These are phyloP conservation scores for Serendipita indica DNA, from an alignment of 768 basidiomycete genomes.

Conservation along the genomic window DNA sequence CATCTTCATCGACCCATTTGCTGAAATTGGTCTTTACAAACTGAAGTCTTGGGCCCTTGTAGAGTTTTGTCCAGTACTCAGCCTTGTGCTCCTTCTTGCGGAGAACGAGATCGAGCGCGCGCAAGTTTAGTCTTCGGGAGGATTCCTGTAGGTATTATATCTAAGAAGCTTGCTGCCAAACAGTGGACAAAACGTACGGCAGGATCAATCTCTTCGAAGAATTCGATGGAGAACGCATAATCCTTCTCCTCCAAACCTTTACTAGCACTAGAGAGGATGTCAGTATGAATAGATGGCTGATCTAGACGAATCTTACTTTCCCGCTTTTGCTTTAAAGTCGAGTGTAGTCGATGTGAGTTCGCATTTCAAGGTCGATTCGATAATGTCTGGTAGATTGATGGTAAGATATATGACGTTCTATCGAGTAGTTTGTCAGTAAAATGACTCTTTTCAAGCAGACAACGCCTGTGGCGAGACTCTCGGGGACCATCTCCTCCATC, in stretches of 20 bases:
- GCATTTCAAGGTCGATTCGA: conserved; percentile 41
- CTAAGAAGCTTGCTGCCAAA: conserved; percentile 7
- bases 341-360: conserved; percentile 41
- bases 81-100: conserved; percentile 62
- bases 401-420: conserved; percentile 83
- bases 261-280: conserved; percentile 18
- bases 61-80: conserved; percentile 89
- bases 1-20: conserved; percentile 96
- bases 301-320: conserved; percentile 31
- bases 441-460: background rate
- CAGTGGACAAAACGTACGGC: conserved; percentile 37
- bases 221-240: conserved; percentile 61
- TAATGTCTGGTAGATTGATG: conserved; percentile 65
- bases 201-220: conserved; percentile 60
- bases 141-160: conserved; percentile 32
- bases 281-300: conserved; percentile 16
- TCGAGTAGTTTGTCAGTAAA: conserved; percentile 10
- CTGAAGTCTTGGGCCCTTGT: conserved; percentile 61
- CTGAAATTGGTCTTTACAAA: conserved; percentile 91
- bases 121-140: conserved; percentile 44
- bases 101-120: conserved; percentile 50
- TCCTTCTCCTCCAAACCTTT: conserved; percentile 37
- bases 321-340: conserved; percentile 49
- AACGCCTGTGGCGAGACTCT: too few relatives aligned
- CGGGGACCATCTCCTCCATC: too few relatives aligned